Evolutionary conservation across 2,329 filamentous ascomycete genomes (phyloP), one percentile per base, ranked within the genome.

Genomic region (Raffaelea ambrosiae): DNA sequence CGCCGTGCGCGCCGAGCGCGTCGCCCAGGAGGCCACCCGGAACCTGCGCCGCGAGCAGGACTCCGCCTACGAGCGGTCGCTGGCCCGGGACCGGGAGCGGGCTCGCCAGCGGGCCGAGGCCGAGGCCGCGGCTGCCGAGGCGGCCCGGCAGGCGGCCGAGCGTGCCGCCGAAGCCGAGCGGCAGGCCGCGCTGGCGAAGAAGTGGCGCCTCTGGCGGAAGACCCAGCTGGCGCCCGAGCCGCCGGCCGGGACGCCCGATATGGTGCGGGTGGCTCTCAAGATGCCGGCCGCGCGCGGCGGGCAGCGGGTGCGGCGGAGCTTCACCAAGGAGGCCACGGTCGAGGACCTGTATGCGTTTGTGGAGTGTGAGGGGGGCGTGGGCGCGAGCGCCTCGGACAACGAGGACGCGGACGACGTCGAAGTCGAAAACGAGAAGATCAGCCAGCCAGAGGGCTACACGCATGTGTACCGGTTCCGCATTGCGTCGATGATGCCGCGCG

Each of bases 281-380:
- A 76, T 84, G 74, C 78, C 79, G 9, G 70, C 74, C 54, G 63
- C 63, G 26, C 66, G 65, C 0, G 83, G 78, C 4, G 84, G 88
- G 43, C 76, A 90, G 39, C 77, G 95, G 2, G 78, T 95, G 48
- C 77, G 91, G 39, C 79, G 78, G 44, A 46, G 44, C 20, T 97
- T 98, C 62, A 64, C 72, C 0, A 71, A 75, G 1, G 71, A 79
- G n/a, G 79, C 86, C 0, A 73, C 77, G 2, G 70, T 97, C 35
- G 91, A 97, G 61, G 89, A 96, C 59, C 68, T 98, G 5, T 97
- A 97, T 64, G 93, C 91, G 0, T 96, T 95, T 66, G 89, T 97
- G 3, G 93, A 98, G 61, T 97, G 91, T n/a, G n/a, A n/a, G n/a
- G n/a, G n/a, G n/a, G n/a, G n/a, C n/a, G n/a, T n/a, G n/a, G n/a